Evolutionary conservation across 805 yeast species (phyloP).

Genomic region (Candida ovalis): DNA sequence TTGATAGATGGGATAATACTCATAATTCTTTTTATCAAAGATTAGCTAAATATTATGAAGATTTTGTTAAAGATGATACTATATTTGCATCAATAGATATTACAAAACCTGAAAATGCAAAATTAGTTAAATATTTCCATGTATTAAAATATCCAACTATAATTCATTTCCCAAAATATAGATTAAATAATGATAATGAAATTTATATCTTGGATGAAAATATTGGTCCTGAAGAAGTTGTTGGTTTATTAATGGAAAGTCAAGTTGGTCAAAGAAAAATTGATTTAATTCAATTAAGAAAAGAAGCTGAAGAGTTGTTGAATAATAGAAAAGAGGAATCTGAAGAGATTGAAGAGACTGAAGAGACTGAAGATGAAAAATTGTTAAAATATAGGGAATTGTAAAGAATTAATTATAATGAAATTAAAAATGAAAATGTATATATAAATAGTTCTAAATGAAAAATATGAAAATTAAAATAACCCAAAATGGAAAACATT

Average conservation of each 20-base stretch:
- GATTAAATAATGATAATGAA: slow-evolving; percentile 11
- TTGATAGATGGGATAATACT: slow-evolving; percentile 30
- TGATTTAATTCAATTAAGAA: slow-evolving; percentile 24
- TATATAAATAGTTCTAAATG: background rate
- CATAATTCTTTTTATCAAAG: slow-evolving; percentile 31
- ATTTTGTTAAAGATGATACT: slow-evolving; percentile 16
- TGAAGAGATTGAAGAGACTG: too few species aligned
- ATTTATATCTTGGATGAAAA: slow-evolving; percentile 16
- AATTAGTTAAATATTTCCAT: slow-evolving; percentile 24
- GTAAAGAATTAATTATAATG: slow-evolving; percentile 1
- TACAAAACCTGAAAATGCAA: slow-evolving; percentile 24
- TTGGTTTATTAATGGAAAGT: slow-evolving; percentile 28
- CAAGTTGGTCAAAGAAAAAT: slow-evolving; percentile 27
- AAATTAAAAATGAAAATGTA: background rate
- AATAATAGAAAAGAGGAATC: slow-evolving; percentile 10
- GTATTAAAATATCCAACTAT: slow-evolving; percentile 32
- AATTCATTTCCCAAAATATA: slow-evolving; percentile 20
- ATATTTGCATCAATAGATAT: slow-evolving; percentile 34
- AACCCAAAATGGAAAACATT: too few species aligned
- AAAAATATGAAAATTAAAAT: too few species aligned
- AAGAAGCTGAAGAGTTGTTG: slow-evolving; percentile 24
- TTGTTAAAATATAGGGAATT: slow-evolving; percentile 17
- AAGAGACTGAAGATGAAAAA: slow-evolving; percentile 20
- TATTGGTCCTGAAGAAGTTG: slow-evolving; percentile 26
- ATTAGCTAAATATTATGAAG: slow-evolving; percentile 26